phyloP scores from a whole-genome alignment of 2,329 filamentous ascomycete genomes.

The Epichloe baconii region DNA sequence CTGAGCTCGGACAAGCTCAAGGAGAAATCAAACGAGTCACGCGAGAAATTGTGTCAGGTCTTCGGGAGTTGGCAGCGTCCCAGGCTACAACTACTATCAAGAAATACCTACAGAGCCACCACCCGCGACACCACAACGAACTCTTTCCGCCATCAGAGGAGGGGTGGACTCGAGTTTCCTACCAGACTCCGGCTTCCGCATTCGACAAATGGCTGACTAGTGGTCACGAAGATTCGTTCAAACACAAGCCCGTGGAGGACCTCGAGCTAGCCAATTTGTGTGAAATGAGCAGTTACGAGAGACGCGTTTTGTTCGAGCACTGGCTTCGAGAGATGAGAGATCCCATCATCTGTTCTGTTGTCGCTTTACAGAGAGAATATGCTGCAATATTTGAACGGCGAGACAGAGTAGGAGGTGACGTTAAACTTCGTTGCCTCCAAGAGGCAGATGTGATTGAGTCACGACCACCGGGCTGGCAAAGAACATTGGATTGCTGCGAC shows the following conservation, averaged over 20 bases:
- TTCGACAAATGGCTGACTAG: not conserved
- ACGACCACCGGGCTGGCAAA: slow-evolving; percentile 47
- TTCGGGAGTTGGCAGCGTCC: not conserved
- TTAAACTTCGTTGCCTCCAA: slow-evolving; percentile 12
- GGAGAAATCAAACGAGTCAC: not conserved
- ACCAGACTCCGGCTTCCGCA: not conserved
- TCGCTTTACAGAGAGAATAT: not conserved
- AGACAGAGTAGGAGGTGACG: not conserved
- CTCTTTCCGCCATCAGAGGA: not conserved
- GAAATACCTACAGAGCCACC: not conserved
- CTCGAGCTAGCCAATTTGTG: not conserved
- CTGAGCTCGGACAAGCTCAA: slow-evolving; percentile 11
- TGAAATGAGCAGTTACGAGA: not conserved
- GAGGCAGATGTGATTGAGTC: slow-evolving; percentile 36
- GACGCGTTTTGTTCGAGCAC: not conserved
- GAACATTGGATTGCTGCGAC: slow-evolving; percentile 34
- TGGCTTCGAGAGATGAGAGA: not conserved
- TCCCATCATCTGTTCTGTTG: not conserved
- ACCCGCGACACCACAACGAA: not conserved
- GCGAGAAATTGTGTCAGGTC: not conserved
- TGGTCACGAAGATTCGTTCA: not conserved
- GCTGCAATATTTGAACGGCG: not conserved
- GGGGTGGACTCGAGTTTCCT: not conserved
- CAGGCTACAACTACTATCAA: not conserved
- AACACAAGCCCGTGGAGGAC: not conserved